These are phyloP conservation scores for Saccharomycopsis sp. DNA, from an alignment of 805 yeast species.

Conservation along the genomic window DNA sequence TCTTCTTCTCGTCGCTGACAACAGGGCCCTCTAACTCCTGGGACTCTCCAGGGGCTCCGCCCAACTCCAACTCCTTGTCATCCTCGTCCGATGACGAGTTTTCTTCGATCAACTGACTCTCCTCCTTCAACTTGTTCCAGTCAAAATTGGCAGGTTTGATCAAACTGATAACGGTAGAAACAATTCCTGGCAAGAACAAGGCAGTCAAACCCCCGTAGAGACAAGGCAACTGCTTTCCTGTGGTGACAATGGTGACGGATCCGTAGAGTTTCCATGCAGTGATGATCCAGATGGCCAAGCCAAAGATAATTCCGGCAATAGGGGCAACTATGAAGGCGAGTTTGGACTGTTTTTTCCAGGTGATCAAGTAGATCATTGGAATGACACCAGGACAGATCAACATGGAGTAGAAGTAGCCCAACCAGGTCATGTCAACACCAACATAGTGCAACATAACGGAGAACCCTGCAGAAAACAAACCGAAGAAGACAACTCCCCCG, in stretches of 20 bases:
- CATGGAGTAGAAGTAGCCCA: constrained; percentile 32
- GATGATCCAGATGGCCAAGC: constrained; percentile 30
- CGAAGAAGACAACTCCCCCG: constrained; percentile 21
- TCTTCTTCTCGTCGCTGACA: neutral
- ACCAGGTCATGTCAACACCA: constrained; percentile 26
- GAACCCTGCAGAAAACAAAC: constrained; percentile 31
- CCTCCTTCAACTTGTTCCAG: constrained; percentile 27
- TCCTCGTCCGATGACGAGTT: neutral
- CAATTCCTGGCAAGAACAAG: constrained; percentile 30
- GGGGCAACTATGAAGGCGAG: constrained; percentile 31
- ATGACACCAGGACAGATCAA: constrained; percentile 35
- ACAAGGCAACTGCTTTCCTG: constrained; percentile 32
- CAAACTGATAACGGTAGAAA: constrained; percentile 27
- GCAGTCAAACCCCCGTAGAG: constrained; percentile 32
- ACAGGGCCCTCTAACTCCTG: neutral
- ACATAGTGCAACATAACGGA: constrained; percentile 31
- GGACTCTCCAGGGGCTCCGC: neutral
- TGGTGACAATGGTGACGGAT: constrained; percentile 26
- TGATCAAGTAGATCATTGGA: constrained; percentile 31
- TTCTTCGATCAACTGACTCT: constrained; percentile 18
- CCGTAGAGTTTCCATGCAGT: constrained; percentile 29
- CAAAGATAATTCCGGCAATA: constrained; percentile 28
- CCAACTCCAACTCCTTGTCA: neutral
- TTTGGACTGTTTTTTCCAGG: constrained; percentile 30
- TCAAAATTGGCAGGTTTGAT: constrained; percentile 29